Evolutionary conservation across 805 yeast species (phyloP).

Genomic region (Ogataea philodendri): DNA sequence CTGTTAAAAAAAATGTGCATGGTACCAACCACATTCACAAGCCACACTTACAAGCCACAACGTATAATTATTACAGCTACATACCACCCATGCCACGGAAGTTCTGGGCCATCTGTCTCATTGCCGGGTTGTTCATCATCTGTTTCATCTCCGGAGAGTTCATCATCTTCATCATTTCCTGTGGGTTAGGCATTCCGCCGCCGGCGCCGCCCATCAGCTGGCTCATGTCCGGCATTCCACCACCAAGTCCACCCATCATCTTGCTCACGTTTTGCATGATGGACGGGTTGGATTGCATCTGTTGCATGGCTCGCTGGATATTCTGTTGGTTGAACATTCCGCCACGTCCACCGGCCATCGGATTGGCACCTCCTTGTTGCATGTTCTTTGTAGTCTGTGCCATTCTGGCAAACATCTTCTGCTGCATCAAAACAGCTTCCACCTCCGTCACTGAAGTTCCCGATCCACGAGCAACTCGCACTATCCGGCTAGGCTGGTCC

Average conservation of each 20-base stretch:
- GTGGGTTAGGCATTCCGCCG: conserved; percentile 43
- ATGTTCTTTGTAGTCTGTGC: conserved; percentile 69
- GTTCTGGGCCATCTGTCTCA: conserved; percentile 61
- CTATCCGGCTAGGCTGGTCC: conserved; percentile 79
- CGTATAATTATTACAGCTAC: no score
- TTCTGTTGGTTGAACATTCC: conserved; percentile 34
- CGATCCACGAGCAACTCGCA: conserved; percentile 90
- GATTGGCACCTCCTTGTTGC: conserved; percentile 47
- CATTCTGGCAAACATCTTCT: conserved; percentile 91
- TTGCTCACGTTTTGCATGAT: conserved; percentile 72
- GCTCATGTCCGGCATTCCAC: conserved; percentile 68
- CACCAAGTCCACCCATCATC: conserved; percentile 66
- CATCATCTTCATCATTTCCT: conserved; percentile 45
- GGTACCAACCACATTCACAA: conserved; percentile 4
- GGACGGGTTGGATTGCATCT: conserved; percentile 67
- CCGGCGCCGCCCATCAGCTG: conserved; percentile 58
- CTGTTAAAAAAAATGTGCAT: neutral
- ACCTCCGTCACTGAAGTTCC: conserved; percentile 92
- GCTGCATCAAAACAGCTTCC: conserved; percentile 88
- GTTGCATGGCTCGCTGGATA: conserved; percentile 51
- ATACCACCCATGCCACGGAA: conserved; percentile 31
- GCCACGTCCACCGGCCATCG: conserved; percentile 44
- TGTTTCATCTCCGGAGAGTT: conserved; percentile 43
- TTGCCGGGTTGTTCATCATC: conserved; percentile 68
- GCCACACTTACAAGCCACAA: conserved; percentile 6